Conservation (phyloP, 148 eudicot species). For the Amaranthus cruentus region DNA sequence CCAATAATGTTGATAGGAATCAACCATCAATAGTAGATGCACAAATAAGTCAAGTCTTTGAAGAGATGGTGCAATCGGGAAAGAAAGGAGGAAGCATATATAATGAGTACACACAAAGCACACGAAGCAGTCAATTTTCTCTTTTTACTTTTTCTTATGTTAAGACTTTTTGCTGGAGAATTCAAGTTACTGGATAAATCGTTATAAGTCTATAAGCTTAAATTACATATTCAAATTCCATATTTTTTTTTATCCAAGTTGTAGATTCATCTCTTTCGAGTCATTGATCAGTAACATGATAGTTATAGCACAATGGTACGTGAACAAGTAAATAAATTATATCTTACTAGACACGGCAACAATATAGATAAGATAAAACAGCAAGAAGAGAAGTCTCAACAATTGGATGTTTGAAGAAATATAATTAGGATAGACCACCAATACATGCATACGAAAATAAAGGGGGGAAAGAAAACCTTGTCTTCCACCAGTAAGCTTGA, state of each 20-base stretch:
- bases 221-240: background rate
- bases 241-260: background rate
- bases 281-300: background rate
- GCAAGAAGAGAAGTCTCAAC: background rate
- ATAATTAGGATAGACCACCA: background rate
- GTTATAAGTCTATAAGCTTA: background rate
- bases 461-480: conserved; percentile 49
- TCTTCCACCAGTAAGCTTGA: conserved; percentile 97
- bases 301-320: background rate
- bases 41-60: background rate
- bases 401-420: background rate
- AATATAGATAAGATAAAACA: no score
- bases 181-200: background rate
- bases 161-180: background rate
- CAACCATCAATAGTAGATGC: background rate
- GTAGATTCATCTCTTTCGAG: background rate
- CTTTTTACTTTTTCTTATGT: background rate
- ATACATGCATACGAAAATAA: background rate
- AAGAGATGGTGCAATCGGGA: background rate
- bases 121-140: background rate
- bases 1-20: background rate
- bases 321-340: background rate
- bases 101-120: background rate
- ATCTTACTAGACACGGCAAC: no score
- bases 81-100: background rate